These are phyloP conservation scores for Candida insectalens DNA, from an alignment of 805 yeast genomes.

Conservation along the genomic window DNA sequence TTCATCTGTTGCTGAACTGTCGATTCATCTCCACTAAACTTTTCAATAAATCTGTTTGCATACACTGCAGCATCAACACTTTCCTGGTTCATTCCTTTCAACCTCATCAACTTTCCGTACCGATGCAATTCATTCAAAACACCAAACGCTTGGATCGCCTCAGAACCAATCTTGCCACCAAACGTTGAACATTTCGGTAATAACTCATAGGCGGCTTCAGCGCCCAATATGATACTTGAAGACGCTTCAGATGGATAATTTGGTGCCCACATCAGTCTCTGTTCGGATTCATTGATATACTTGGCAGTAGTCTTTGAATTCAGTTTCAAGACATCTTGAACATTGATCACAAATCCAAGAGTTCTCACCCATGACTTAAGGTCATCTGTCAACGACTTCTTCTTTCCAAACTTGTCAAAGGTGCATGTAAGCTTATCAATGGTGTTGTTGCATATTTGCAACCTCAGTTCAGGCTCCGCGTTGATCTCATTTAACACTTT, in stretches of 20 bases:
- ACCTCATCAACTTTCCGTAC: conserved; percentile 33
- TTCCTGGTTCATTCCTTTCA: conserved; percentile 33
- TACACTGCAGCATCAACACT: conserved; percentile 39
- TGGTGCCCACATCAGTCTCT: conserved; percentile 28
- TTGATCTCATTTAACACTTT: conserved; percentile 36
- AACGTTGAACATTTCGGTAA: conserved; percentile 1
- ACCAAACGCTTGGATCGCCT: conserved; percentile 7
- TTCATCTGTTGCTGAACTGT: conserved; percentile 7
- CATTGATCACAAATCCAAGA: conserved; percentile 19
- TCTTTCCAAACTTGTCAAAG: background rate
- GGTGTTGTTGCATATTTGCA: background rate
- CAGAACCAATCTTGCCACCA: background rate
- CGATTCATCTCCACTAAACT: conserved; percentile 4
- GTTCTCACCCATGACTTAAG: conserved; percentile 21
- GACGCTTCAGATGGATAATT: conserved; percentile 24
- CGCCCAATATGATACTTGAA: conserved; percentile 35
- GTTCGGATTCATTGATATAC: conserved; percentile 9
- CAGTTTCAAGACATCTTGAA: conserved; percentile 11
- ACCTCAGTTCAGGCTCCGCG: conserved; percentile 17
- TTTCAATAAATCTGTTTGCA: conserved; percentile 28
- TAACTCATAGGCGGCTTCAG: conserved; percentile 29
- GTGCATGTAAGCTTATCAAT: background rate
- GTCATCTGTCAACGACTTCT: background rate
- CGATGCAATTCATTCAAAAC: conserved; percentile 30
- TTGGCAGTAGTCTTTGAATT: conserved; percentile 3